Base-by-base conservation (phyloP, 202 grass and related monocot genomes). In the Dendrocalamus latiflorus region DNA sequence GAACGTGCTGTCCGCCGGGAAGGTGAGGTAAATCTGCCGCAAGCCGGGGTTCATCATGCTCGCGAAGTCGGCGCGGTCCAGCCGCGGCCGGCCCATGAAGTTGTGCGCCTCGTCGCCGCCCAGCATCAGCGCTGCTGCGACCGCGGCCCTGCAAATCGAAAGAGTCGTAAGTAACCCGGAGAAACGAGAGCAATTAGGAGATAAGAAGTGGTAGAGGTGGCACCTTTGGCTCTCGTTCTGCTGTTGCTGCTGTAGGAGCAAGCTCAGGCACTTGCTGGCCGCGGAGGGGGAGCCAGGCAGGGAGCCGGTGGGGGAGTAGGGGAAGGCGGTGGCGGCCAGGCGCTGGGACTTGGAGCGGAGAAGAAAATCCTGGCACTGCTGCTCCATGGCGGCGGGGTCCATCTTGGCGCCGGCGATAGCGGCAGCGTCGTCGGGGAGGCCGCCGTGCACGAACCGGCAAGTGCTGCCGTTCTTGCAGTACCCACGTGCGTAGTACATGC, bases 1-100 rank as follows among this genome's bases (percentile, higher is more conserved):
- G 89, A 98, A 98, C 13, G 95, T 98, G 87, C 95, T 98, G 72
- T 98, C 95, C 17, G 95, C 92, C 54, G 95, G 95, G 66, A 98
- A 98, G 64, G 95, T 98, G 74, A 98, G 84, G 88, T 98, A 98
- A 92, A 98, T 98, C 89, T 98, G 95, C 38, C 95, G 84, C n/a
- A 91, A 98, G 0, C 87, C 86, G 0, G 95, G 95, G 92, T 98
- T 98, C 83, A 90, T 75, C 82, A 95, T 89, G 85, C 71, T 88
- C 3, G 84, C 91, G 65, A 93, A 69, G 70, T 95, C 95, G 21
- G 77, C 42, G 47, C 95, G 86, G 68, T 91, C 91, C 5, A 93
- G 76, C 22, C 93, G 84, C 33, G 93, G 78, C 36, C 95, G 85
- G 22, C 83, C 89, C 76, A 93, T 86, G 74, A 98, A 93, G 84